phyloP scores from a whole-genome alignment of 192 early-diverging fungal species.

The Mortierella claussenii region DNA sequence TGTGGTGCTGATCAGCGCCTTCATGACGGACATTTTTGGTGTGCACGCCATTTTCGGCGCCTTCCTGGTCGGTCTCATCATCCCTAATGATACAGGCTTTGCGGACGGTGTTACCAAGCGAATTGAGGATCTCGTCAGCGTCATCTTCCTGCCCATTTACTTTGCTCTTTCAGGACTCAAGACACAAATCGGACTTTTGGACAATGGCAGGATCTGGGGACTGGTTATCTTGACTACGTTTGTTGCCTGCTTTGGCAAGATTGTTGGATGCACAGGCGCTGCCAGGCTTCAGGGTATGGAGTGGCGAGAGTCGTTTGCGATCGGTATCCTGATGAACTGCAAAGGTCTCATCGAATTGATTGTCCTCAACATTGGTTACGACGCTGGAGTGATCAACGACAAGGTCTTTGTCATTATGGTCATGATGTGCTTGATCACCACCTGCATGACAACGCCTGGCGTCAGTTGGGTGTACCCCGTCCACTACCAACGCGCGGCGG shows the following conservation, averaged over 20 bases:
- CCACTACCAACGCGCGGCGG: slow-evolving; percentile 62
- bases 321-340: slow-evolving; percentile 95
- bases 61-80: slow-evolving; percentile 87
- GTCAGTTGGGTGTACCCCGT: slow-evolving; percentile 79
- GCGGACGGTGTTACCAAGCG: slow-evolving; percentile 90
- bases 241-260: slow-evolving; percentile 86
- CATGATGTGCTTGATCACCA: slow-evolving; percentile 77
- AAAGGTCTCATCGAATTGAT: slow-evolving; percentile 97
- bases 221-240: slow-evolving; percentile 79
- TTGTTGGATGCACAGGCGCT: slow-evolving; percentile 80
- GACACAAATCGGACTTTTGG: slow-evolving; percentile 81
- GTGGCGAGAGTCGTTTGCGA: slow-evolving; percentile 85
- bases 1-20: slow-evolving; percentile 78
- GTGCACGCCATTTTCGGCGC: slow-evolving; percentile 96
- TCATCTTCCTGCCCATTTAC: slow-evolving; percentile 92
- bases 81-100: slow-evolving; percentile 90
- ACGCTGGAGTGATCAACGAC: slow-evolving; percentile 83
- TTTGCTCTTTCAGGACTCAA: slow-evolving; percentile 95
- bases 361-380: slow-evolving; percentile 92
- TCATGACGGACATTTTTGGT: slow-evolving; percentile 88
- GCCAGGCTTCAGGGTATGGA: slow-evolving; percentile 74
- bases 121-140: slow-evolving; percentile 89
- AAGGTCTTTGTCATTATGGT: slow-evolving; percentile 66
- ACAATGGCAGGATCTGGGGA: slow-evolving; percentile 79
- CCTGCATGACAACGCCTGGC: slow-evolving; percentile 87